These are phyloP conservation scores for Ustilago sp. DNA, from an alignment of 1,284 basidiomycete genomes.

Conservation along the genomic window DNA sequence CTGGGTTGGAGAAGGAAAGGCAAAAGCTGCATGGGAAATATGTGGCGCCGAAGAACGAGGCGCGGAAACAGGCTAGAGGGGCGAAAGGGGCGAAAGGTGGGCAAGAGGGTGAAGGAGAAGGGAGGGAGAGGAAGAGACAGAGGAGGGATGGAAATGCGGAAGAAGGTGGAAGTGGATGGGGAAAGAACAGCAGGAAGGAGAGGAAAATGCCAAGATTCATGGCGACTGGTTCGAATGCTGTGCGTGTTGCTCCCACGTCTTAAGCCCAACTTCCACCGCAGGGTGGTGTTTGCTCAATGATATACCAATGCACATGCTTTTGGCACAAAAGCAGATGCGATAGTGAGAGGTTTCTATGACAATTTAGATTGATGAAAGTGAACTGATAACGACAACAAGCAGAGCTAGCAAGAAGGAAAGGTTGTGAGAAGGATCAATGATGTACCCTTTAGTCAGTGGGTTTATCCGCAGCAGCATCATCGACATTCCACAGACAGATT, in stretches of 20 bases:
- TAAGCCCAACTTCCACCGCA: not conserved
- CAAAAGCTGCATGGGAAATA: slow-evolving; percentile 64
- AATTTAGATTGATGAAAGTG: not conserved
- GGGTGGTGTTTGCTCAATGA: slow-evolving; percentile 7
- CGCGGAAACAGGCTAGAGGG: slow-evolving; percentile 42
- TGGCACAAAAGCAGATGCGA: not conserved
- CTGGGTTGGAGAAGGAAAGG: slow-evolving; percentile 62
- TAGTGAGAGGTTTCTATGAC: slow-evolving; percentile 11
- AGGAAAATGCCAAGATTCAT: slow-evolving; percentile 48
- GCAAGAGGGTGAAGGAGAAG: slow-evolving; percentile 22
- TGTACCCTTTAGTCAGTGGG: not conserved
- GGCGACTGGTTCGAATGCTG: slow-evolving; percentile 56
- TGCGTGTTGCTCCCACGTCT: slow-evolving; percentile 49
- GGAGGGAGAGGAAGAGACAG: slow-evolving; percentile 3
- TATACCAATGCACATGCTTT: slow-evolving; percentile 25
- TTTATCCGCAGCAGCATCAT: slow-evolving; percentile 23
- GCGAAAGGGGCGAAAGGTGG: slow-evolving; percentile 17
- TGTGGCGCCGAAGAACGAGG: slow-evolving; percentile 61
- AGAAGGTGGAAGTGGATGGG: slow-evolving; percentile 32
- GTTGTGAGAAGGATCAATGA: not conserved
- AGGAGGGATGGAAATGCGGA: slow-evolving; percentile 11
- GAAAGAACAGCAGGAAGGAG: slow-evolving; percentile 21
- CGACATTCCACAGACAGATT: slow-evolving; percentile 43
- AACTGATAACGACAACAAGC: not conserved
- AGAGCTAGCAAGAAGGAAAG: not conserved